A percentile compares a stretch with the other conserved stretches of the same genome.
These are phyloP conservation scores for Phlyctochytrium arcticum DNA, from an alignment of 192 early-diverging fungal genomes.

Conservation along the genomic window DNA sequence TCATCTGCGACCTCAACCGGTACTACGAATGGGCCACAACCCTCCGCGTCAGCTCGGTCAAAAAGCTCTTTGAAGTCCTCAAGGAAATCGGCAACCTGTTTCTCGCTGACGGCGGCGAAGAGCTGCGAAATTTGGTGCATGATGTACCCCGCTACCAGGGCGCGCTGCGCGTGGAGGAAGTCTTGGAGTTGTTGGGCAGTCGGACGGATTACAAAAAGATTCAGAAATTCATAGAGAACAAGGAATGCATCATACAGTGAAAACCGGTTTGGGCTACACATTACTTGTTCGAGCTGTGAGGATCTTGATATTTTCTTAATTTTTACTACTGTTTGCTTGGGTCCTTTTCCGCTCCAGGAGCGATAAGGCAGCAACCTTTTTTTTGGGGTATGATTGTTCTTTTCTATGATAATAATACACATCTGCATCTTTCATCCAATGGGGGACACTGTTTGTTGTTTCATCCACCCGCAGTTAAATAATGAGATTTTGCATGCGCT, in stretches of 20 bases:
- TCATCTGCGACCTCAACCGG: slow-evolving; percentile 81
- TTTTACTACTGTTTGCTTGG: too few species aligned
- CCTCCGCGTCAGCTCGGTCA: slow-evolving; percentile 58
- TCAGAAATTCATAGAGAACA: slow-evolving; percentile 66
- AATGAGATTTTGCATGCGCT: too few species aligned
- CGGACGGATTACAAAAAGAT: slow-evolving; percentile 78
- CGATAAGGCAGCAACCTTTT: too few species aligned
- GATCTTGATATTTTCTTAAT: too few species aligned
- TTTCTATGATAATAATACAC: too few species aligned
- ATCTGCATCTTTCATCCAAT: too few species aligned
- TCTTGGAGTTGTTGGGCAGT: slow-evolving; percentile 75
- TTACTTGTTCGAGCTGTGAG: too few species aligned
- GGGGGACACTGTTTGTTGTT: too few species aligned
- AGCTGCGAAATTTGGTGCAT: slow-evolving; percentile 73
- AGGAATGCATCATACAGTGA: slow-evolving; percentile 48
- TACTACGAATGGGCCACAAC: slow-evolving; percentile 71
- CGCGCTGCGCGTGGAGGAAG: slow-evolving; percentile 69
- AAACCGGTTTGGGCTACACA: too few species aligned
- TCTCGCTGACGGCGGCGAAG: slow-evolving; percentile 65
- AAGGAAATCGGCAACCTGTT: slow-evolving; percentile 82
- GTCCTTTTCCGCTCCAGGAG: too few species aligned
- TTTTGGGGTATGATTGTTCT: too few species aligned
- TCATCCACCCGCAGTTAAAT: too few species aligned
- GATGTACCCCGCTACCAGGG: slow-evolving; percentile 73
- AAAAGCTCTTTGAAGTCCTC: slow-evolving; percentile 70